Evolutionary conservation across 2,329 filamentous ascomycete genomes (phyloP).

Genomic region (Dendrostoma leiphaemia): DNA sequence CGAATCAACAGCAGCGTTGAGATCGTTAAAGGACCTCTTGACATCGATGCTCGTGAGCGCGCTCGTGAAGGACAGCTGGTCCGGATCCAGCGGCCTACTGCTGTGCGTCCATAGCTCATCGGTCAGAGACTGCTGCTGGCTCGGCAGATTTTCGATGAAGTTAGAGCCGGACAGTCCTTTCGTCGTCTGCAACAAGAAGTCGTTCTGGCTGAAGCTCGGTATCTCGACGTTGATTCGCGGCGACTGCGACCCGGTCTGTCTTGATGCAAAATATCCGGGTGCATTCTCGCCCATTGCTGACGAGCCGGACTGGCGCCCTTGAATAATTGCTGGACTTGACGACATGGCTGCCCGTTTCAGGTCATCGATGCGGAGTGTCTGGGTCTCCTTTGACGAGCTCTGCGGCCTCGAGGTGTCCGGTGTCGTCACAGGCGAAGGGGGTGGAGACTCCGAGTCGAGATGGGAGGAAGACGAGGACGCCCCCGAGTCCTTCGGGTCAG

Average conservation of each 20-base stretch:
- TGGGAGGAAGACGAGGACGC: conserved; percentile 41
- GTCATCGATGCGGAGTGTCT: conserved; percentile 22
- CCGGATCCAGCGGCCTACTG: conserved; percentile 25
- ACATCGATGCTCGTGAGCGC: conserved; percentile 22
- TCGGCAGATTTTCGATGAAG: neutral
- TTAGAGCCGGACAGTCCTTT: neutral
- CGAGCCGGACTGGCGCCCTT: neutral
- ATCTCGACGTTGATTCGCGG: conserved; percentile 8
- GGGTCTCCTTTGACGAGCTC: conserved; percentile 34
- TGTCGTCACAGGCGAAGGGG: conserved; percentile 36
- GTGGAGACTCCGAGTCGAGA: conserved; percentile 35
- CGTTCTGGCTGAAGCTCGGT: conserved; percentile 1
- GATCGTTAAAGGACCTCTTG: conserved; percentile 14
- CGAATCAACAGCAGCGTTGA: neutral
- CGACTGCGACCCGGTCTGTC: conserved; percentile 1
- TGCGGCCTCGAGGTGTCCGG: conserved; percentile 43
- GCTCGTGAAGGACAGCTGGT: conserved; percentile 23
- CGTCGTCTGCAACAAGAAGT: neutral
- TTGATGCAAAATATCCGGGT: neutral
- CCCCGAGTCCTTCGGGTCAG: conserved; percentile 32
- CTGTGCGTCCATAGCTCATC: conserved; percentile 20
- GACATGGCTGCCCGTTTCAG: neutral
- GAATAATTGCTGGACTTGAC: too few species aligned
- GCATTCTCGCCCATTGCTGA: neutral
- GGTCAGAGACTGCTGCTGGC: conserved; percentile 4